Conservation (phyloP, 2,329 filamentous ascomycete genomes). For the Tolypocladium pustulatum region DNA sequence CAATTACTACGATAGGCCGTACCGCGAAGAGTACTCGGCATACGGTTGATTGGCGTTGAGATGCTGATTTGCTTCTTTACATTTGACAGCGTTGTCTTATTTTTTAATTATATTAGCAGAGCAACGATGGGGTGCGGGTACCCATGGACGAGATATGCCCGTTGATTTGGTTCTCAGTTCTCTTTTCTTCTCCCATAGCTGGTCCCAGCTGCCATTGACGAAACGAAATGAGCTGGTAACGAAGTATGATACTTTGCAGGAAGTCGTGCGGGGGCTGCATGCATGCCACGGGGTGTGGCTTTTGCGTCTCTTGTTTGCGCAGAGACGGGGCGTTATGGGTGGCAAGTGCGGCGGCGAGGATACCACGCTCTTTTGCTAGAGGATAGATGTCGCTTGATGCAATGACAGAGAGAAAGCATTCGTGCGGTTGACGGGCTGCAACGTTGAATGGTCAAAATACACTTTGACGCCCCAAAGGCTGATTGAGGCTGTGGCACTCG, state of each 20-base stretch:
- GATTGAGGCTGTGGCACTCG: background rate
- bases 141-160: background rate
- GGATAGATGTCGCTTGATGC: slow-evolving; percentile 1
- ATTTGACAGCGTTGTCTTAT: background rate
- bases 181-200: background rate
- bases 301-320: background rate
- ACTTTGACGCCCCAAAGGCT: background rate
- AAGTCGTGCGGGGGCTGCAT: no score
- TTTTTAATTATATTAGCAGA: background rate
- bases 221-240: background rate
- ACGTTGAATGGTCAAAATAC: no score
- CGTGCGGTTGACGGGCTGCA: background rate
- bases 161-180: background rate
- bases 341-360: background rate
- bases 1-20: slow-evolving; percentile 12
- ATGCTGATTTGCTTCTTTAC: background rate
- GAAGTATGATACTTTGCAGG: background rate
- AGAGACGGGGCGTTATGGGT: background rate
- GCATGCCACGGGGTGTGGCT: background rate
- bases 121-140: background rate
- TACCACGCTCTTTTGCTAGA: slow-evolving; percentile 5
- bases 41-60: slow-evolving; percentile 11
- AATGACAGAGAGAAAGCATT: background rate
- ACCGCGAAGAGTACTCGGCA: slow-evolving; percentile 13
- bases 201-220: background rate